phyloP scores from a whole-genome alignment of 2,329 filamentous ascomycete species.

The Mariannaea elegans region DNA sequence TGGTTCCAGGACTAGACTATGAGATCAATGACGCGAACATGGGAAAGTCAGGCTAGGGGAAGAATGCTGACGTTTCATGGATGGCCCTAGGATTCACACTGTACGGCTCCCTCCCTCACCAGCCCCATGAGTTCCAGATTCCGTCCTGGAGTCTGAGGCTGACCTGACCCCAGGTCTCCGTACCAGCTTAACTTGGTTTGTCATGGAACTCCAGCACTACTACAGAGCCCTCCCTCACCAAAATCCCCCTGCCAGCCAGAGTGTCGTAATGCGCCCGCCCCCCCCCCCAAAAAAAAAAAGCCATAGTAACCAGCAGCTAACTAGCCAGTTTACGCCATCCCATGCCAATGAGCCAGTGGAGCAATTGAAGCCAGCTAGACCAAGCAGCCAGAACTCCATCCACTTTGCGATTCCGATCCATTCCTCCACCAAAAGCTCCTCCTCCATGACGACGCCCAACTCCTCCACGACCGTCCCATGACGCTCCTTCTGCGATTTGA shows the following conservation, averaged over 20 bases:
- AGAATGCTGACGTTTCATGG: too few species aligned
- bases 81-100: conserved; percentile 31
- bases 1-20: too few species aligned
- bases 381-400: conserved; percentile 33
- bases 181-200: neutral
- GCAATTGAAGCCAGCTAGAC: conserved; percentile 13
- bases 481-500: conserved; percentile 28
- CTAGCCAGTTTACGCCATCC: neutral
- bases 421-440: conserved; percentile 23
- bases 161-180: neutral
- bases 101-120: conserved; percentile 28
- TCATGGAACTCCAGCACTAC: conserved; percentile 3
- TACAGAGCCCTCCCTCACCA: conserved; percentile 13
- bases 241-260: neutral
- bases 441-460: conserved; percentile 37
- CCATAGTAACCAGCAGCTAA: neutral
- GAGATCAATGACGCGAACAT: too few species aligned
- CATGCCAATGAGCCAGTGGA: conserved; percentile 12
- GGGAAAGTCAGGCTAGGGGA: neutral
- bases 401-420: conserved; percentile 18
- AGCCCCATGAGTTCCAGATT: conserved; percentile 5
- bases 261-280: conserved; percentile 20
- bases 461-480: conserved; percentile 37
- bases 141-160: conserved; percentile 12
- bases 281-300: neutral